Base-by-base conservation (phyloP, 768 basidiomycete species). In the Termitomyces titanicus region DNA sequence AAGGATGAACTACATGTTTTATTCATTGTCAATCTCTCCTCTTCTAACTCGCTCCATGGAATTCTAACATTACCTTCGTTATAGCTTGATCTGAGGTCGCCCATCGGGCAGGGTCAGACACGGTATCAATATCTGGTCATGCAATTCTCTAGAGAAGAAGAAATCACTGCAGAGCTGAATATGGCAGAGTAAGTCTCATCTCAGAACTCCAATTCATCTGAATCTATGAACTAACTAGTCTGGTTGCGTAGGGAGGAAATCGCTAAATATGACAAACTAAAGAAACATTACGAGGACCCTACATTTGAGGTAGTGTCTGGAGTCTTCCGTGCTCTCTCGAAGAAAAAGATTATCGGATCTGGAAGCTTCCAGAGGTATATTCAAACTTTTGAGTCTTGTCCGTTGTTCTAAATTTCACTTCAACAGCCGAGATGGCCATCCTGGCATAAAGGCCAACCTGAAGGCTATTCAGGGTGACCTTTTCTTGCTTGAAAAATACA, bases 51-150 rank as follows among this genome's bases (percentile, higher is more conserved):
- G 43, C 17, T 20, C 7, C 31, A 29, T 17, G 42, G 18, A 11
- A 20, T 2, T 45, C 17, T 47, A 17, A 47, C 15, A 57, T 18
- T 3, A 12, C 22, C 25, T 25, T 40, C 10, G 53, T 29, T 56
- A 20, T 63, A 95, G 93, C 80, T 99, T 62, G 91, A 92, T 51
- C 78, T 99, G 44, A 93, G 85, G 66, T 91, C 85, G 24, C 96
- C 97, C 2, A 97, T 99, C 57, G 83, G 96, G 44, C 97, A 98
- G 78, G 97, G 97, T 47, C 97, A 98, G 67, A 99, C 97, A 1
- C 81, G 93, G 42, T 98, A 99, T 71, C 96, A 96, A 54, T 99
- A 97, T 68, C 76, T 99, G 20, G 96, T 99, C 53, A 95, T 98
- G 88, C 95, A 97, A 64, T 98, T 97, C 71, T 88, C 86, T n/a